phyloP scores from a whole-genome alignment of 1,284 basidiomycete species.

The Rhizoctonia solani region DNA sequence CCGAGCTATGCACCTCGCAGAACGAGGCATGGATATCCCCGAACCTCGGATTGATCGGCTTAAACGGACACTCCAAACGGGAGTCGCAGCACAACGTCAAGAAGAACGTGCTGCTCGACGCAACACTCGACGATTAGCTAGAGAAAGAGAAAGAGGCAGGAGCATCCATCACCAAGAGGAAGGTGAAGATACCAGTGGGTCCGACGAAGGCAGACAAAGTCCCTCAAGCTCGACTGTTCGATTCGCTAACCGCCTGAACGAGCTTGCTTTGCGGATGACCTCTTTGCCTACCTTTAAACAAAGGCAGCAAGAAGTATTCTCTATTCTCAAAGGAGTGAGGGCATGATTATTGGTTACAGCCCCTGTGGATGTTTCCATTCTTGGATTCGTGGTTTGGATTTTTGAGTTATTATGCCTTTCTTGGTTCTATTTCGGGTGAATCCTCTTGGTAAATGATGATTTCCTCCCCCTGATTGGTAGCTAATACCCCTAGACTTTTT shows the following conservation, averaged over 20 bases:
- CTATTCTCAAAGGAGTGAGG: constrained; percentile 57
- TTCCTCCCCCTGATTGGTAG: too few relatives aligned
- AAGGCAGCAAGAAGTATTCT: constrained; percentile 70
- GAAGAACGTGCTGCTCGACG: constrained; percentile 44
- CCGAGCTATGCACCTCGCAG: constrained; percentile 55
- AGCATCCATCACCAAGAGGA: constrained; percentile 3
- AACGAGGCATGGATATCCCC: constrained; percentile 48
- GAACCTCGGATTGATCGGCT: constrained; percentile 65
- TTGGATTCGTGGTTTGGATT: too few relatives aligned
- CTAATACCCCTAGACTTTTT: too few relatives aligned
- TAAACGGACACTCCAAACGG: constrained; percentile 56
- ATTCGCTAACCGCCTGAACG: constrained; percentile 75
- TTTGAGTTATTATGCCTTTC: too few relatives aligned
- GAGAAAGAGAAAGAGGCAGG: constrained; percentile 41
- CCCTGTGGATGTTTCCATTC: too few relatives aligned
- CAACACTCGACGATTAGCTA: constrained; percentile 40
- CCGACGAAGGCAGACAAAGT: constrained; percentile 48
- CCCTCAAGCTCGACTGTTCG: constrained; percentile 63
- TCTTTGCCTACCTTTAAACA: constrained; percentile 69
- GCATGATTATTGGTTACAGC: not conserved
- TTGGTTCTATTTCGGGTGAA: too few relatives aligned
- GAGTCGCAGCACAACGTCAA: constrained; percentile 39
- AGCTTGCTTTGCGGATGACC: constrained; percentile 68
- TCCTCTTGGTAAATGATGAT: too few relatives aligned
- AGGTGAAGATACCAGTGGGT: constrained; percentile 2